Conservation (phyloP, 2,329 filamentous ascomycete species). For the Fusarium bulbicola region DNA sequence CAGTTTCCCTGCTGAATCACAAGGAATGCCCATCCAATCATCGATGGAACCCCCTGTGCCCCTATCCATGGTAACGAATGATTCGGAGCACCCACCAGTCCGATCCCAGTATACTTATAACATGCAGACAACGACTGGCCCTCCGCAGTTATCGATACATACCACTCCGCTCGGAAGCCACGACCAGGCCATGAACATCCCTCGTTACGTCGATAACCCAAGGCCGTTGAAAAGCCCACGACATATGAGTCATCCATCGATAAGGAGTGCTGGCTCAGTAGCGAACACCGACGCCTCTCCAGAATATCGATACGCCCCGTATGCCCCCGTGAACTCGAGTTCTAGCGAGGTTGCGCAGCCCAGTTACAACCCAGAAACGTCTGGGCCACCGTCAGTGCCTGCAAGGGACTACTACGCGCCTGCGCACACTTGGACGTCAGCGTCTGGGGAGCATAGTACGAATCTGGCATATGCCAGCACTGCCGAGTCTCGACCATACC, state of each 20-base stretch:
- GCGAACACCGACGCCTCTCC: slow-evolving; percentile 58
- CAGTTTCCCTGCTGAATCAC: slow-evolving; percentile 60
- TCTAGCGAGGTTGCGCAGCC: slow-evolving; percentile 47
- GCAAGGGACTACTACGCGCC: slow-evolving; percentile 65
- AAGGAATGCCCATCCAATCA: slow-evolving; percentile 63
- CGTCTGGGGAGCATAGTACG: slow-evolving; percentile 57
- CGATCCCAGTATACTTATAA: slow-evolving; percentile 67
- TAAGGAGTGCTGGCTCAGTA: slow-evolving; percentile 60
- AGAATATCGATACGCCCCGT: slow-evolving; percentile 67
- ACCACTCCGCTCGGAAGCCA: slow-evolving; percentile 47
- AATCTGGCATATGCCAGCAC: slow-evolving; percentile 56
- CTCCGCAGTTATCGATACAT: slow-evolving; percentile 59
- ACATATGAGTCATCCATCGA: slow-evolving; percentile 62
- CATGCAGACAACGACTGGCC: slow-evolving; percentile 59
- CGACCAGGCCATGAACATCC: slow-evolving; percentile 61
- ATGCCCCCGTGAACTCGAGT: slow-evolving; percentile 42
- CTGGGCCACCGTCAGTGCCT: slow-evolving; percentile 39
- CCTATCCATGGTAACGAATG: slow-evolving; percentile 59
- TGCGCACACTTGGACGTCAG: slow-evolving; percentile 61
- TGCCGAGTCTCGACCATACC: slow-evolving; percentile 58
- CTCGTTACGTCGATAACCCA: slow-evolving; percentile 66
- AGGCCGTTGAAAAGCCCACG: slow-evolving; percentile 66
- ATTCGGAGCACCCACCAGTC: slow-evolving; percentile 58
- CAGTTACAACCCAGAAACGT: slow-evolving; percentile 45
- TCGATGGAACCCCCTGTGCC: slow-evolving; percentile 63